These are phyloP conservation scores for Cardamine chenopodiifolia DNA, from an alignment of 345 rosid species.

Conservation along the genomic window DNA sequence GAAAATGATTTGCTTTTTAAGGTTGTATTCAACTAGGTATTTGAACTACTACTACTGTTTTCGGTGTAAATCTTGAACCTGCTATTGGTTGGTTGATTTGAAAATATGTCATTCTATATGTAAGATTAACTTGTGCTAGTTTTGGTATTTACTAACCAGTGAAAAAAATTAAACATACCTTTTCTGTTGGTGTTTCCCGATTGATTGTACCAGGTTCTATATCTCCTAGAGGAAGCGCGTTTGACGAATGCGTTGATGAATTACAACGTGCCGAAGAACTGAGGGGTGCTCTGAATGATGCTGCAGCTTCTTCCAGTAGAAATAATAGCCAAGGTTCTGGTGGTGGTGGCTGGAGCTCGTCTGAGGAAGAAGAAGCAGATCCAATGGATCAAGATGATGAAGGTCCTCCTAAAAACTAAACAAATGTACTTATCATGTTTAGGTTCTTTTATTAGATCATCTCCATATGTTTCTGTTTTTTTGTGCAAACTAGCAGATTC, in stretches of 20 bases:
- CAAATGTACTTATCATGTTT: background rate
- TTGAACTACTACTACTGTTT: background rate
- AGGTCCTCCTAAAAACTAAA: constrained; percentile 48
- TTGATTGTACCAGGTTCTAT: constrained; percentile 51
- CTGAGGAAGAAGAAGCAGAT: constrained; percentile 90
- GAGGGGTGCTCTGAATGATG: constrained; percentile 60
- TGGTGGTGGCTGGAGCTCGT: constrained; percentile 81
- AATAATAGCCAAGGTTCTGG: constrained; percentile 42
- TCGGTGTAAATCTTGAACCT: background rate
- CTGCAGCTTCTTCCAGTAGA: constrained; percentile 75
- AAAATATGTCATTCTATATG: constrained; percentile 5
- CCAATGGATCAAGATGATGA: constrained; percentile 72
- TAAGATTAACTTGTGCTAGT: background rate
- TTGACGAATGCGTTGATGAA: constrained; percentile 60
- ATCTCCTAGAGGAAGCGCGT: constrained; percentile 62
- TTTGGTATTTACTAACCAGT: background rate
- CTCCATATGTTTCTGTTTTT: background rate
- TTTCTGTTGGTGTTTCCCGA: constrained; percentile 11
- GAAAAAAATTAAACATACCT: background rate
- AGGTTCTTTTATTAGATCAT: background rate
- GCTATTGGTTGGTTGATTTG: constrained; percentile 1
- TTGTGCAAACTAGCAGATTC: constrained; percentile 46
- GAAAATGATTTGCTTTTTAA: background rate
- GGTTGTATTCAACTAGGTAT: background rate
- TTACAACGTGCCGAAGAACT: constrained; percentile 72